These are phyloP conservation scores for Paxillus rubicundulus DNA, from an alignment of 768 basidiomycete species.

Conservation along the genomic window DNA sequence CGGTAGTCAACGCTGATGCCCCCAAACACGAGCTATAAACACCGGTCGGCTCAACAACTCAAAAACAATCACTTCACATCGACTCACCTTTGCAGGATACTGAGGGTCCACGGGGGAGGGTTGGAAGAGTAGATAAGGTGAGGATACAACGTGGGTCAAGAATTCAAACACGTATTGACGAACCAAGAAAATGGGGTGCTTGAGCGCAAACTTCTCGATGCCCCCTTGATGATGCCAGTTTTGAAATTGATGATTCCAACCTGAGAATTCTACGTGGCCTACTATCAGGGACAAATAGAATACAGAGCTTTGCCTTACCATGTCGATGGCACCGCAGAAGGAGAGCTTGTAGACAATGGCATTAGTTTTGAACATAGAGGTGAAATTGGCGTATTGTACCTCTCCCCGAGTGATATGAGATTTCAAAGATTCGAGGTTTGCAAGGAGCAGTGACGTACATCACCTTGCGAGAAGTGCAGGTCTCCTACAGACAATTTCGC, in stretches of 20 bases:
- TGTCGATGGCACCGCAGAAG: conserved; percentile 78
- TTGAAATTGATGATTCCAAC: conserved; percentile 73
- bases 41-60: neutral
- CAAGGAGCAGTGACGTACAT: conserved; percentile 37
- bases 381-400: conserved; percentile 31
- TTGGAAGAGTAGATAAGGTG: conserved; percentile 29
- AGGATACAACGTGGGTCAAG: neutral
- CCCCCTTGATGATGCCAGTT: conserved; percentile 74
- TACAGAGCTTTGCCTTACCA: conserved; percentile 38
- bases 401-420: conserved; percentile 45
- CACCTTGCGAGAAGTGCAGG: conserved; percentile 78
- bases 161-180: conserved; percentile 4
- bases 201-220: conserved; percentile 68
- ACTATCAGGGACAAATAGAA: neutral
- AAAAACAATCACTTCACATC: neutral
- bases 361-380: neutral
- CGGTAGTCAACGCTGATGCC: conserved; percentile 72
- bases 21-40: conserved; percentile 61
- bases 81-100: conserved; percentile 60
- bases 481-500: conserved; percentile 79
- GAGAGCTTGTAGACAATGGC: conserved; percentile 42
- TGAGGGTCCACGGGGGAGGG: conserved; percentile 74
- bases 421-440: neutral
- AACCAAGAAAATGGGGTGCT: conserved; percentile 74
- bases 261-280: conserved; percentile 24